Evolutionary conservation across 495 filamentous ascomycete species (phyloP), one percentile per base, ranked within the genome.

Genomic region (Aspergillus diversus): DNA sequence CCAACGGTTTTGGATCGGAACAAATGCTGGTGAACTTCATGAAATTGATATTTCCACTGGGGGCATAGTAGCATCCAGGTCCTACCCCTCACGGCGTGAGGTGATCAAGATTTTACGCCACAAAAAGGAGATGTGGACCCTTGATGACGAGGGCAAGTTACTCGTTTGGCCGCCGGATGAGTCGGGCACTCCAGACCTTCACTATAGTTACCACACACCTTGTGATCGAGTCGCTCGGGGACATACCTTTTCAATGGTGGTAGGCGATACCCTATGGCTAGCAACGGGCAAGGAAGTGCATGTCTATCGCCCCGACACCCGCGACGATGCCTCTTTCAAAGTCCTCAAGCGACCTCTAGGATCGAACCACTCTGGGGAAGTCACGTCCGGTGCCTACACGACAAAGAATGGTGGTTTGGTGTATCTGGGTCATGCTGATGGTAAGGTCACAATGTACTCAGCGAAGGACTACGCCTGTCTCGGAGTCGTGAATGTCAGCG

Each of bases 371-470:
- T 84, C 89, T 3, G 94, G 93, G 6, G 92, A 96, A 49, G 87
- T 98, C n/a, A 96, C 92, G 1, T 93, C 92, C 15, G 92, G 92
- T 0, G 83, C 93, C 0, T 81, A 89, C 52, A 80, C 93, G 32
- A 88, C 84, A 35, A 84, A 86, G 49, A 87, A 95, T 56, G 87
- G 91, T 1, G 90, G 92, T 57, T 86, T 88, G 37, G 87, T 97
- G 3, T 97, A 91, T 74, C 89, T 99, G 65, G 96, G 96, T 5
- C 95, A 99, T 71, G 85, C 81, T 9, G 95, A 99, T 73, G 95
- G 95, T 17, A 98, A 98, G 73, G 87, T 99, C 27, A 94, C 90
- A 61, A 86, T 97, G 47, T 98, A 97, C 69, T 94, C 93, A 0
- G 82, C 84, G 11, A 80, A 80, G 8, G 86, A 91, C 68, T 92